A percentile compares a stretch with the other conserved stretches of the same genome.
Evolutionary conservation across 1,284 basidiomycete genomes (phyloP).

Genomic region (Leccinum laetum): DNA sequence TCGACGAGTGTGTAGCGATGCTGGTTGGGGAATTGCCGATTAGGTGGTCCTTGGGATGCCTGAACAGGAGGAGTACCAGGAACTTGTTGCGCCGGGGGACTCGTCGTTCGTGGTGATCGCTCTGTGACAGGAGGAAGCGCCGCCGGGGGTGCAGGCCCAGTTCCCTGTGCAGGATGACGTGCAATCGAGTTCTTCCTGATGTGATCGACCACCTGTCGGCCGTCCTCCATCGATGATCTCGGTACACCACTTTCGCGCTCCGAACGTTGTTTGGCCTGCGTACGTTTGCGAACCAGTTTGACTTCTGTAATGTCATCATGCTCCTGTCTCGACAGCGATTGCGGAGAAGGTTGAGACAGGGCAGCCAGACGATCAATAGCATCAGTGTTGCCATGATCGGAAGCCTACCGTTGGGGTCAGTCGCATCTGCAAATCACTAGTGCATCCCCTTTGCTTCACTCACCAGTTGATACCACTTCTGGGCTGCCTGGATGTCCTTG

Average conservation of each 20-base stretch:
- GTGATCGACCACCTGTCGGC: conserved; percentile 37
- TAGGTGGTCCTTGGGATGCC: conserved; percentile 7
- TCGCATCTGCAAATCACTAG: background rate
- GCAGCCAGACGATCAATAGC: conserved; percentile 76
- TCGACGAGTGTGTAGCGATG: conserved; percentile 45
- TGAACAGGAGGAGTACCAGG: background rate
- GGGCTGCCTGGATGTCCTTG: conserved; percentile 66
- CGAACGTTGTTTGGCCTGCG: conserved; percentile 75
- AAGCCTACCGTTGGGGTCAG: conserved; percentile 47
- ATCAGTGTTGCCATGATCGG: conserved; percentile 80
- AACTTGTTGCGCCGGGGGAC: conserved; percentile 11
- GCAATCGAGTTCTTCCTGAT: conserved; percentile 40
- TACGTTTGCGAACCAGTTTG: conserved; percentile 82
- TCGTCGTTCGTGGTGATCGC: conserved; percentile 8
- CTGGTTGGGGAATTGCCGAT: conserved; percentile 30
- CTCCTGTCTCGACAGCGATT: conserved; percentile 72
- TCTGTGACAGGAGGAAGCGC: conserved; percentile 18
- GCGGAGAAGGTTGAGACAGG: conserved; percentile 57
- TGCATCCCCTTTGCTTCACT: conserved; percentile 19
- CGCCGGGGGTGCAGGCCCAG: background rate
- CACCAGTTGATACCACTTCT: conserved; percentile 71
- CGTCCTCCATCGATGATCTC: conserved; percentile 25
- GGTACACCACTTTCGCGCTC: conserved; percentile 38
- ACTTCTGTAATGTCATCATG: conserved; percentile 80
- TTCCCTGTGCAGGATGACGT: conserved; percentile 15